Evolutionary conservation across 129 eudicot genomes (phyloP), one percentile per base, ranked within the genome.

Genomic region (Arctium minus): DNA sequence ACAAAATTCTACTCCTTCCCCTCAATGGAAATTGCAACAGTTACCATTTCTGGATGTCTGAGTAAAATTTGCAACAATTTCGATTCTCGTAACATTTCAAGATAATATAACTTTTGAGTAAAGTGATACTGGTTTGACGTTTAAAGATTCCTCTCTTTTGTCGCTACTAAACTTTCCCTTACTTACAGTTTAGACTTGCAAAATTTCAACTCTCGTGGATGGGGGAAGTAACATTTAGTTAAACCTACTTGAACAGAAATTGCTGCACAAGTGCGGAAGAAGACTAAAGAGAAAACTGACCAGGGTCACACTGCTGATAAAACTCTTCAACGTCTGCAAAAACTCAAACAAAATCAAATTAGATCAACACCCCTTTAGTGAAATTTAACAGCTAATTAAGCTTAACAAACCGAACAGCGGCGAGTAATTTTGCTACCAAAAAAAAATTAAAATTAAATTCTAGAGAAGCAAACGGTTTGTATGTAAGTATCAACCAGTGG

Each of bases 271-370:
- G 22, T 53, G 22, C 46, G 65, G 8, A 18, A 68, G 72, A 67
- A 22, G 8, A 79, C 35, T 60, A 30, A 48, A 9, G 6, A 78
- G 8, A 53, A 40, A 76, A 80, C 86, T 82, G 33, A 89, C 90
- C 92, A 80, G 94, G 94, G 89, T 91, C 94, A 74, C 94, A 91
- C 77, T 80, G 92, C 84, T 85, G 88, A 78, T 83, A 91, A 68
- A 91, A 91, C 39, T 89, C 86, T 56, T 81, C 92, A 76, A 91
- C 92, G 79, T 91, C 94, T 87, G 88, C 80, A 15, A 71, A 75
- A 86, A 65, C 84, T 33, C 78, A 33, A 81, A 87, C 17, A 73
- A 67, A 53, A 69, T 9, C 10, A 75, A 73, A 68, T 65, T 36
- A 85, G 64, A 70, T 30, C 27, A 78, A 33, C 0, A 5, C 27